Evolutionary conservation across 148 eudicot genomes (phyloP).

Genomic region (Amaranthus palmeri): DNA sequence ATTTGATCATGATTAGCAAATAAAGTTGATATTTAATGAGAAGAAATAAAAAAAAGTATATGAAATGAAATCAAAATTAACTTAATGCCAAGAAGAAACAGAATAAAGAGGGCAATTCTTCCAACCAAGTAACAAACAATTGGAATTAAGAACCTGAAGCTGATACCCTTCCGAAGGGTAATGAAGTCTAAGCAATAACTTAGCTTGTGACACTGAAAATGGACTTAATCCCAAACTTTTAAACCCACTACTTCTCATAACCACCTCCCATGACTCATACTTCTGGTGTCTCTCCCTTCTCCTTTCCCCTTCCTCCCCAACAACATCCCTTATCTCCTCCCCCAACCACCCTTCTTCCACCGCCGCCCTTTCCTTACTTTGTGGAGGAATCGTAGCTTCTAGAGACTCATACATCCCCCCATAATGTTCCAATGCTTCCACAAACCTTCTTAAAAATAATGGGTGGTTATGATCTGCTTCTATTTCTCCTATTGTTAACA

Average conservation of each 20-base stretch:
- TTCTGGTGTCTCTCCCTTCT: conserved; percentile 62
- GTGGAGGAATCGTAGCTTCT: conserved; percentile 86
- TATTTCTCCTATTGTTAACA: conserved; percentile 62
- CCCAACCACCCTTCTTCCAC: conserved; percentile 78
- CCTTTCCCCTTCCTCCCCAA: conserved; percentile 46
- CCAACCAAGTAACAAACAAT: conserved; percentile 81
- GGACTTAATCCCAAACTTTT: conserved; percentile 54
- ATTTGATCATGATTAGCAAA: conserved; percentile 2
- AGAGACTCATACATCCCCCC: conserved; percentile 64
- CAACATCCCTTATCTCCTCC: conserved; percentile 60
- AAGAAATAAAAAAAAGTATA: not conserved
- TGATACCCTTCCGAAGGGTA: conserved; percentile 95
- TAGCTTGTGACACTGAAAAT: conserved; percentile 83
- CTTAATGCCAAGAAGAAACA: conserved; percentile 77
- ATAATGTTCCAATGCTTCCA: conserved; percentile 62
- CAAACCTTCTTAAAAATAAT: conserved; percentile 36
- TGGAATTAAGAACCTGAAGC: conserved; percentile 39
- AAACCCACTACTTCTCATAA: conserved; percentile 61
- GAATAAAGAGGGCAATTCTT: conserved; percentile 76
- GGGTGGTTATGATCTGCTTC: conserved; percentile 75
- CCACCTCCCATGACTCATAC: conserved; percentile 68
- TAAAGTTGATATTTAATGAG: not conserved
- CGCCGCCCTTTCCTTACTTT: conserved; percentile 57
- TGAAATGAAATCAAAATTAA: not conserved
- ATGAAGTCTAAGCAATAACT: conserved; percentile 70